Base-by-base conservation (phyloP, 1,284 basidiomycete species). In the Austroboletus novae-zelandiae region DNA sequence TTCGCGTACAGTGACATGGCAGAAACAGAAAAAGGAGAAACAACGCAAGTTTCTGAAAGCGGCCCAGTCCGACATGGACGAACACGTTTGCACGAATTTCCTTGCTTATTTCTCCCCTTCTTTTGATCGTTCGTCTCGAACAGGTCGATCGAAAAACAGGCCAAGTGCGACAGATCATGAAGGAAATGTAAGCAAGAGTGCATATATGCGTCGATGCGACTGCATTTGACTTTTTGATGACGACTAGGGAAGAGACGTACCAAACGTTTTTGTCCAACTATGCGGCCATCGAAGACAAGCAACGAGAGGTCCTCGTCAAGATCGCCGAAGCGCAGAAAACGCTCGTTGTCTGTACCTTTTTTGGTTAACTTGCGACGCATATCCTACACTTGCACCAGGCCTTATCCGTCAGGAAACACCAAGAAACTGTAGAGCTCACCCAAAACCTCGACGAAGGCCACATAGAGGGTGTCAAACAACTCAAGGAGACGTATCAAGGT, bases 1-100 rank as follows among this genome's bases (percentile, higher is more conserved):
- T 34, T 13, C 36, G 30, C n/a, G 17, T 17, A 37, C 46, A 74
- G 73, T 65, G 30, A 65, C 72, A 5, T 72, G 71, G 71, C 68
- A 74, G 50, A 74, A 71, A 60, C 71, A 72, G 34, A 61, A 61
- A 34, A 64, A 52, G 47, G 70, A 70, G 43, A 71, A 65, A 36
- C 67, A 74, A 48, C 48, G 45, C 27, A 68, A 51, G 52, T 67
- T 67, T 46, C 20, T 73, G 15, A 62, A 60, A 20, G 40, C 47
- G 3, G 58, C 65, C 0, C 65, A 63, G 47, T 50, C 57, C 13
- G 65, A 70, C 29, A 57, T 74, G 15, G 56, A 69, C 32, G 50
- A 61, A 57, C 69, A 66, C 40, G 65, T 66, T 17, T 42, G 63
- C 49, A 8, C 27, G 2, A 27, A 4, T 15, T 27, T 27, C 25